Evolutionary conservation across 306 rosid species (phyloP).

Genomic region (Luffa acutangula): DNA sequence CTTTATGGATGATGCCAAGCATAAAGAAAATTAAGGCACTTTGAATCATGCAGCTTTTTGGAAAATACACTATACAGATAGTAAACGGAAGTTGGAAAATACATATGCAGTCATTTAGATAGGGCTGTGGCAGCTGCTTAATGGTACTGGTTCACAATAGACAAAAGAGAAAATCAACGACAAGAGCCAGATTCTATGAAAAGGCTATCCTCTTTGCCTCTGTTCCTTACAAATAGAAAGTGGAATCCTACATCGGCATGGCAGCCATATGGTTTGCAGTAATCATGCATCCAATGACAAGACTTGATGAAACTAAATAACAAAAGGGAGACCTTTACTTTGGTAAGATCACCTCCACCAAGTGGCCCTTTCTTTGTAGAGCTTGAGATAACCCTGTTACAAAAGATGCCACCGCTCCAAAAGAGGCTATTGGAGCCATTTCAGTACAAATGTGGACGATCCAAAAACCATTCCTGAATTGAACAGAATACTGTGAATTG

Average conservation of each 20-base stretch:
- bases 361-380: slow-evolving; percentile 77
- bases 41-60: not conserved
- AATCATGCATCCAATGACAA: not conserved
- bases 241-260: not conserved
- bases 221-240: not conserved
- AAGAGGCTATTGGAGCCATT: slow-evolving; percentile 68
- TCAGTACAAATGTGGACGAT: slow-evolving; percentile 84
- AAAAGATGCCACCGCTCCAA: slow-evolving; percentile 68
- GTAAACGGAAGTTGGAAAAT: not conserved
- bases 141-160: not conserved
- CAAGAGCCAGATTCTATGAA: not conserved
- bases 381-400: slow-evolving; percentile 81
- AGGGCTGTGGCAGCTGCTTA: not conserved
- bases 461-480: slow-evolving; percentile 59
- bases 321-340: slow-evolving; percentile 39
- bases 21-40: not conserved
- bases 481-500: slow-evolving; percentile 19
- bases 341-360: slow-evolving; percentile 88
- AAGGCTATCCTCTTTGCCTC: not conserved
- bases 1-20: not conserved
- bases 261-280: not conserved
- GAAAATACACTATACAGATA: not conserved
- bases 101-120: not conserved
- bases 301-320: slow-evolving; percentile 12
- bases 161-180: not conserved